Evolutionary conservation across 2,329 filamentous ascomycete genomes (phyloP).

Genomic region (Aspergillus piperis): DNA sequence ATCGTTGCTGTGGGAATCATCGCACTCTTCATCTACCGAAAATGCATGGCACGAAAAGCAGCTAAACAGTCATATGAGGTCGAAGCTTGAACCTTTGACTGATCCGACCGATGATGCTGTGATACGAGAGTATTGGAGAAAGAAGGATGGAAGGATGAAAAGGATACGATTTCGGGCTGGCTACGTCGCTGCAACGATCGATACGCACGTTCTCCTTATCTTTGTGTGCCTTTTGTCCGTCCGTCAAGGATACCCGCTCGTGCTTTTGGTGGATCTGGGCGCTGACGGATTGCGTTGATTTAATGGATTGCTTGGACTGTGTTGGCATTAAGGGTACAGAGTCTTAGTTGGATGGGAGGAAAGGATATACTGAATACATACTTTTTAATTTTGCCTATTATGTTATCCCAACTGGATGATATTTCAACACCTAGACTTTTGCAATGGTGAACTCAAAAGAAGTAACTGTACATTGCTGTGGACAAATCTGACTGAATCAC

Average conservation of each 20-base stretch:
- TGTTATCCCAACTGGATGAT: background rate
- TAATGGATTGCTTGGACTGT: background rate
- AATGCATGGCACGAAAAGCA: constrained; percentile 37
- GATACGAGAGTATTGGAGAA: background rate
- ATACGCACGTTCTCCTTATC: background rate
- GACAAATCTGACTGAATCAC: no score
- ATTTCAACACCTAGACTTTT: background rate
- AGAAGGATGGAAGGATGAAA: background rate
- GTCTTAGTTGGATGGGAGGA: background rate
- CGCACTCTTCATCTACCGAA: constrained; percentile 53
- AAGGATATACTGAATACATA: background rate
- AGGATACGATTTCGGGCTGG: background rate
- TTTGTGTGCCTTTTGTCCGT: background rate
- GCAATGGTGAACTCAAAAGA: no score
- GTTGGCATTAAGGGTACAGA: background rate
- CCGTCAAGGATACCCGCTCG: constrained; percentile 5
- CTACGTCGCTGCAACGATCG: background rate
- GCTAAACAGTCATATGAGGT: constrained; percentile 24
- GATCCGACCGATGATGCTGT: background rate
- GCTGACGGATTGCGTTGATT: background rate
- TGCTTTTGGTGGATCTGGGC: background rate
- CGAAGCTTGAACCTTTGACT: background rate
- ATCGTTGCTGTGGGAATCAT: constrained; percentile 55
- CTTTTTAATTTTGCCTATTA: background rate
- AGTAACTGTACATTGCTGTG: no score